Percentiles rank a stretch among this genome's conserved stretches.
Evolutionary conservation across 2,329 filamentous ascomycete genomes (phyloP).

Genomic region (Magnaporthales sp.): DNA sequence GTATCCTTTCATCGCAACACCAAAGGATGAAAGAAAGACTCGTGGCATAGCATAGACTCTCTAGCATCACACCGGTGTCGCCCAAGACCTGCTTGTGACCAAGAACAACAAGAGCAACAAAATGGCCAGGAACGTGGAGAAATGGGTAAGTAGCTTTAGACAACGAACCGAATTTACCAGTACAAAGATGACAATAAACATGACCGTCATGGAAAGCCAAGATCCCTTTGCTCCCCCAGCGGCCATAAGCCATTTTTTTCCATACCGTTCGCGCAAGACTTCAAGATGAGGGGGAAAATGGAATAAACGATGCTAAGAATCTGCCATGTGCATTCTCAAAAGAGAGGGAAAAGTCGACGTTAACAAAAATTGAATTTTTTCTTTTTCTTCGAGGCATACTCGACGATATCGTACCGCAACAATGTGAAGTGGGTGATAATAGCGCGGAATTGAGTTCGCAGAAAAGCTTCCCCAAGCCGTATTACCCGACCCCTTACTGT

Average conservation of each 20-base stretch:
- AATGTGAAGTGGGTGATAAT: not conserved
- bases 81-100: not conserved
- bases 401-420: not conserved
- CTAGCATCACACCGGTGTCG: not conserved
- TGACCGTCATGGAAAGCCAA: constrained; percentile 3
- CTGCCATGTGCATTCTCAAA: constrained; percentile 1
- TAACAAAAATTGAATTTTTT: not conserved
- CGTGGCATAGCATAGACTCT: too few relatives aligned
- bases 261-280: not conserved
- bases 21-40: constrained; percentile 1
- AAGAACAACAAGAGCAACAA: not conserved
- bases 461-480: not conserved
- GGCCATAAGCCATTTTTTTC: constrained; percentile 6
- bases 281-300: not conserved
- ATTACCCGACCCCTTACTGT: not conserved
- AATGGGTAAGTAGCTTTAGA: constrained; percentile 1
- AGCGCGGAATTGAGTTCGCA: not conserved
- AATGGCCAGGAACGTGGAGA: not conserved
- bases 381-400: not conserved
- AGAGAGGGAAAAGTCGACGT: not conserved
- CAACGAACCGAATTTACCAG: constrained; percentile 5
- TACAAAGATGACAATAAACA: constrained; percentile 5
- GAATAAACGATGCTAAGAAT: constrained; percentile 2
- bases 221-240: constrained; percentile 1
- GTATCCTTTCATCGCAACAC: not conserved